Evolutionary conservation across 1,139 yeast genomes (phyloP), one percentile per base, ranked within the genome.

Genomic region (Zygosaccharomyces pseudobailii): DNA sequence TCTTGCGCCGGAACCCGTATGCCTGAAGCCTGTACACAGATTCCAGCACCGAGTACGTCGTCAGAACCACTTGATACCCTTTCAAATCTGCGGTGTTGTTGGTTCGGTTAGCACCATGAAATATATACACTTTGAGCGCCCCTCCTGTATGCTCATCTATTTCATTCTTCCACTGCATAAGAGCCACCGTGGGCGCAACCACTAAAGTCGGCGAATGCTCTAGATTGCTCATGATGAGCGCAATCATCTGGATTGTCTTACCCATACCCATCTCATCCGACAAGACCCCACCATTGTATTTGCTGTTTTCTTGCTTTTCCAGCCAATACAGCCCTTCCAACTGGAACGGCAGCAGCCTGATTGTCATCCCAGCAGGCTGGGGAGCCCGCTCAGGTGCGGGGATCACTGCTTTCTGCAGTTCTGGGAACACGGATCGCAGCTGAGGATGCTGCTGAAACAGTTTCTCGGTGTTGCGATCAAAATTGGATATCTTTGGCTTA

Each of bases 191-290:
- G 0, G 99, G 99, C 0, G 97, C 97, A 23, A 92, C 85, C 7
- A 92, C 97, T 52, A 92, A 71, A 54, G 85, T 87, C 1, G 97
- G 97, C 17, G 80, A 71, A 56, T 81, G 81, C 0, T 72, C 59
- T 25, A 51, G 21, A 64, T 90, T 96, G 44, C 76, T 67, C 81
- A 89, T 79, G 62, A 92, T 79, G 46, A 92, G 69, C 0, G 95
- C 92, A 52, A 92, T 90, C 24, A 96, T 88, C 67, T 92, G 98
- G 43, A 92, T 89, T 1, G 98, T 92, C 62, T 92, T 92, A 56
- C 98, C 98, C 97, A 92, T 90, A 42, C 98, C 98, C 98, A 92
- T 92, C 67, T 92, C 99, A 70, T 92, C 99, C 3, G 98, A 98
- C 42, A 92, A 71, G n/a, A 92, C 83, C 4, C 98, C 98, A 22